Percentiles rank a stretch among this genome's conserved stretches.
phyloP scores from a whole-genome alignment of 352 stramenopile genomes.

The Globisporangium splendens region DNA sequence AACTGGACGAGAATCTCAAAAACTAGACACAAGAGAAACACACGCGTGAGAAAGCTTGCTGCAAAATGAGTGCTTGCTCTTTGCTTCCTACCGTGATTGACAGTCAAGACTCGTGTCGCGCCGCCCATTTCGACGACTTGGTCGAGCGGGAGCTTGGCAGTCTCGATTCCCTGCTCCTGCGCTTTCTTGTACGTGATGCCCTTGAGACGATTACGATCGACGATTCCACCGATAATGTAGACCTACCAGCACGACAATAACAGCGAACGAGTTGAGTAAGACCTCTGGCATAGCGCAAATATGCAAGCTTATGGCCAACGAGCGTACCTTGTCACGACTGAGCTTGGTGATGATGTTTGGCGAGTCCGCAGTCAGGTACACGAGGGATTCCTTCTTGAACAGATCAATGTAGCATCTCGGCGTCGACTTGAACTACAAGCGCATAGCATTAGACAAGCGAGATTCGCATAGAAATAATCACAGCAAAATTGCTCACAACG shows the following conservation, averaged over 20 bases:
- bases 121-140: constrained; percentile 73
- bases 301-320: background rate
- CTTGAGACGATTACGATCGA: constrained; percentile 97
- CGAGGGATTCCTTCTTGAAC: constrained; percentile 82
- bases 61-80: background rate
- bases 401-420: constrained; percentile 64
- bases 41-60: background rate
- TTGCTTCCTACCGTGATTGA: constrained; percentile 76
- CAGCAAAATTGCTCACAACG: background rate
- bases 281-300: background rate
- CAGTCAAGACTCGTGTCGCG: constrained; percentile 77
- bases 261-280: background rate
- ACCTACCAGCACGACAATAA: constrained; percentile 32
- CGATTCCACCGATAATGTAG: constrained; percentile 97
- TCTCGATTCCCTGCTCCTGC: constrained; percentile 85
- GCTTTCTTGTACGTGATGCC: constrained; percentile 91
- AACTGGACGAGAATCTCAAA: constrained; percentile 81
- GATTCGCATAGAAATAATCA: too few relatives aligned
- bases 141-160: constrained; percentile 90
- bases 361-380: constrained; percentile 95
- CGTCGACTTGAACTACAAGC: constrained; percentile 53
- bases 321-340: constrained; percentile 69
- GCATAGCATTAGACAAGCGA: background rate
- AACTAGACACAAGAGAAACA: constrained; percentile 29
- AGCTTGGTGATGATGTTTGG: constrained; percentile 88